Base-by-base conservation (phyloP, 352 stramenopile genomes). In the Elongisporangium senticosum region DNA sequence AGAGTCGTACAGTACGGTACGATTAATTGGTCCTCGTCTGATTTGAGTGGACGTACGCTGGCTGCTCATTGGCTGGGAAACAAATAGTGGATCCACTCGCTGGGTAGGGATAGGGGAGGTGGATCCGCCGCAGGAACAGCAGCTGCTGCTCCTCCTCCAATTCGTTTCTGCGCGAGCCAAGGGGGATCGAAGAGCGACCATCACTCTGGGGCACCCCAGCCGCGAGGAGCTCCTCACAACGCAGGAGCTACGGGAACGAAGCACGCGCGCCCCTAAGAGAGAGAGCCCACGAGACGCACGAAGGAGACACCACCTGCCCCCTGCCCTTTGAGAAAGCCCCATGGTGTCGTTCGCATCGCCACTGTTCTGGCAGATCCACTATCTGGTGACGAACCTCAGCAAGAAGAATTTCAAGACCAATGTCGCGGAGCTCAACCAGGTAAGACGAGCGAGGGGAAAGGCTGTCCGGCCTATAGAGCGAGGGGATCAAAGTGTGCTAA, bases 361-460 rank as follows among this genome's bases (percentile, higher is more conserved):
- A 62, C 72, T 97, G 39, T 97, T 97, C 72, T 97, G 87, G 89
- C 90, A 97, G 75, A 97, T 97, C 63, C 90, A 95, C 63, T 96
- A 96, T 68, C 74, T 97, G 56, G 87, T 97, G 33, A 95, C 83
- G 28, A 97, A 95, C 71, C 81, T 97, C 53, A 96, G 71, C 75
- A 97, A 97, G 79, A 96, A 96, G 60, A 96, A 96, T 71, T 96
- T 96, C 72, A 96, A 96, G 75, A 90, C 85, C 49, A 96, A 91
- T 55, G 87, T 97, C 55, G 86, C 89, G 13, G 90, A 97, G 74
- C 79, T 97, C 53, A 96, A 96, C 63, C 90, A 97, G 88, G 83
- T 95, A 33, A 49, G 71, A 63, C 1, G 13, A 39, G 1, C 28
- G 33, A 43, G 33, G 33, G 33, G 33, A 43, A 43, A 17, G 33